These are phyloP conservation scores for Psilocybe sp. DNA, from an alignment of 768 basidiomycete genomes.

Conservation along the genomic window DNA sequence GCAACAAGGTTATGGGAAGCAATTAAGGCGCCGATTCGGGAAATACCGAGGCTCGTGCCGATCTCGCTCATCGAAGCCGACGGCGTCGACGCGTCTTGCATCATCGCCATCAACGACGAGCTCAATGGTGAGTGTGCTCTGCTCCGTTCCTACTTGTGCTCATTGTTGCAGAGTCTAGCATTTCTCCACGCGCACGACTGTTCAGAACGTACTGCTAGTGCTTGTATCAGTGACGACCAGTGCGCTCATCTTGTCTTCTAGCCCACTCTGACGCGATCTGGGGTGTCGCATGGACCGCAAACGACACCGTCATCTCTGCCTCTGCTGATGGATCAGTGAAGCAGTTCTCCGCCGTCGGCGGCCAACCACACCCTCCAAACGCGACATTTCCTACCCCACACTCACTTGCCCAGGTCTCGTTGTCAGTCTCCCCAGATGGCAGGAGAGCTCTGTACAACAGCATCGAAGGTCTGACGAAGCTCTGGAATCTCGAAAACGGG, in stretches of 20 bases:
- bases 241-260: slow-evolving; percentile 38
- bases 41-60: slow-evolving; percentile 23
- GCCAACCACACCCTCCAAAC: slow-evolving; percentile 54
- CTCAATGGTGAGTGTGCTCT: slow-evolving; percentile 27
- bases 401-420: slow-evolving; percentile 79
- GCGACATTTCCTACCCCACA: slow-evolving; percentile 61
- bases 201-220: slow-evolving; percentile 62
- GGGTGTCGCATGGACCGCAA: slow-evolving; percentile 71
- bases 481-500: slow-evolving; percentile 71
- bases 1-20: slow-evolving; percentile 19
- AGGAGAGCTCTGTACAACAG: slow-evolving; percentile 71
- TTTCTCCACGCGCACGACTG: slow-evolving; percentile 73
- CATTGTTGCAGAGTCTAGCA: slow-evolving; percentile 55
- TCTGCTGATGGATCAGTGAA: slow-evolving; percentile 79
- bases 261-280: slow-evolving; percentile 80
- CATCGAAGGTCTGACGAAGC: slow-evolving; percentile 76
- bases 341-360: slow-evolving; percentile 67
- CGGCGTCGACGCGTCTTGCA: slow-evolving; percentile 23
- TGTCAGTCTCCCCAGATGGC: slow-evolving; percentile 71
- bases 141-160: neutral
- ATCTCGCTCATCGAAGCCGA: slow-evolving; percentile 17
- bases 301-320: slow-evolving; percentile 62
- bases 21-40: slow-evolving; percentile 57
- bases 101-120: slow-evolving; percentile 1
- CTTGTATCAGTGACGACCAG: slow-evolving; percentile 22